Evolutionary conservation across 2,329 filamentous ascomycete genomes (phyloP).

Genomic region (Tolypocladium nubicola): DNA sequence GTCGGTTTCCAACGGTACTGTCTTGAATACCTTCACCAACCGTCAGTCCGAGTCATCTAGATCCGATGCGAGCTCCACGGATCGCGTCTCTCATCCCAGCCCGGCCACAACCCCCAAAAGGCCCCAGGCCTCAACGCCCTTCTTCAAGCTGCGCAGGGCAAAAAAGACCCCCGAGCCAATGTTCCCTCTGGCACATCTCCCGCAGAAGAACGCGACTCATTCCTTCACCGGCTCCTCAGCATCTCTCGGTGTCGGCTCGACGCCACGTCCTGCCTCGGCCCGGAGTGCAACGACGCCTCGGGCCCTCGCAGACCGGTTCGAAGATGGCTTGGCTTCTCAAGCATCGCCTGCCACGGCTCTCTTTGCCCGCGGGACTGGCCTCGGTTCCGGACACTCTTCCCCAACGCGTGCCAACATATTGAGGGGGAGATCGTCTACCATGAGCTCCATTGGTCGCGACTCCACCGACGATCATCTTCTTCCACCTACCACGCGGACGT

Average conservation of each 20-base stretch:
- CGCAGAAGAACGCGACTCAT: constrained; percentile 46
- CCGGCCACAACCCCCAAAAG: constrained; percentile 50
- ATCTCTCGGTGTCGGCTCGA: constrained; percentile 26
- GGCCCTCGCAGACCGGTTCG: constrained; percentile 11
- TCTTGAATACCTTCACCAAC: constrained; percentile 39
- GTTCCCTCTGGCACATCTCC: constrained; percentile 80
- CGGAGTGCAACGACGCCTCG: constrained; percentile 16
- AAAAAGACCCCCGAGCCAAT: constrained; percentile 65
- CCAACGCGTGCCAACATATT: constrained; percentile 50
- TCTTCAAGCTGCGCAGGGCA: constrained; percentile 73
- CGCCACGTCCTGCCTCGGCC: constrained; percentile 24
- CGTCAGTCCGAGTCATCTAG: constrained; percentile 65
- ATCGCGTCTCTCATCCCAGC: constrained; percentile 50
- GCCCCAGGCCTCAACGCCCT: constrained; percentile 53
- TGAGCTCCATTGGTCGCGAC: constrained; percentile 68
- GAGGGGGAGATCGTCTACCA: constrained; percentile 76
- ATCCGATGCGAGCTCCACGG: constrained; percentile 73
- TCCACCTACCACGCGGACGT: constrained; percentile 61
- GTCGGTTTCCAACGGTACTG: constrained; percentile 19
- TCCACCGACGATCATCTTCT: constrained; percentile 61
- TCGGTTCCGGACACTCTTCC: constrained; percentile 55
- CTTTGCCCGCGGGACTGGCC: constrained; percentile 22
- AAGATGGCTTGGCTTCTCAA: constrained; percentile 5
- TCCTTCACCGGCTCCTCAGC: constrained; percentile 26
- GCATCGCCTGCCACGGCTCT: constrained; percentile 37